Evolutionary conservation across 768 basidiomycete species (phyloP).

Genomic region (Boletus rufocinnamomeus): DNA sequence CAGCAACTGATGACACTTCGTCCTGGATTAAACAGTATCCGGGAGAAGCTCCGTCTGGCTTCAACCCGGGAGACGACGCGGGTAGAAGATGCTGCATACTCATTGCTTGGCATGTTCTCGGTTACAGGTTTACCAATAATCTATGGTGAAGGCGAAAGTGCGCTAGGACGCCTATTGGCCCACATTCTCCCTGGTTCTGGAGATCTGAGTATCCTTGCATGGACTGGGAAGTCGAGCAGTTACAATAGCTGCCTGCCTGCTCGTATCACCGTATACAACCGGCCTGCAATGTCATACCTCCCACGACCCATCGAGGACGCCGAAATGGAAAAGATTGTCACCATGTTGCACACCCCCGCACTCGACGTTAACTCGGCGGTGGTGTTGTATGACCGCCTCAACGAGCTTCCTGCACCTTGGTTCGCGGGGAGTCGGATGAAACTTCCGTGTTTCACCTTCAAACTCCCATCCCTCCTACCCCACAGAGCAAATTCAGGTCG

Average conservation of each 20-base stretch:
- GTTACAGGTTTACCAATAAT: background rate
- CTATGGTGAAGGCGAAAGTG: background rate
- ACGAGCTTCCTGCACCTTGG: background rate
- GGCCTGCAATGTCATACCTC: background rate
- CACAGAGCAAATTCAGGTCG: background rate
- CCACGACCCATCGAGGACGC: background rate
- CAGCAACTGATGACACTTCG: background rate
- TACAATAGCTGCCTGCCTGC: slow-evolving; percentile 9
- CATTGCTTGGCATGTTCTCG: slow-evolving; percentile 1
- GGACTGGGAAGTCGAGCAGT: slow-evolving; percentile 5
- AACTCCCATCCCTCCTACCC: background rate
- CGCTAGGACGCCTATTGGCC: background rate
- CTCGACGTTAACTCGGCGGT: background rate
- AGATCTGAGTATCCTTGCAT: slow-evolving; percentile 8
- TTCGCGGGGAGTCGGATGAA: slow-evolving; percentile 10
- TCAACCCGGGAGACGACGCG: background rate
- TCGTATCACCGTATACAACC: background rate
- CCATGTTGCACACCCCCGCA: background rate
- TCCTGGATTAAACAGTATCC: background rate
- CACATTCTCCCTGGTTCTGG: background rate
- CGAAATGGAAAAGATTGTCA: background rate
- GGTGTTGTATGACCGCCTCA: background rate
- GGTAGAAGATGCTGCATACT: slow-evolving; percentile 3
- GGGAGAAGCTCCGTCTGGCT: slow-evolving; percentile 1
- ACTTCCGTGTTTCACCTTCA: slow-evolving; percentile 5